These are phyloP conservation scores for Ogataea naganishii DNA, from an alignment of 805 yeast species.

Conservation along the genomic window DNA sequence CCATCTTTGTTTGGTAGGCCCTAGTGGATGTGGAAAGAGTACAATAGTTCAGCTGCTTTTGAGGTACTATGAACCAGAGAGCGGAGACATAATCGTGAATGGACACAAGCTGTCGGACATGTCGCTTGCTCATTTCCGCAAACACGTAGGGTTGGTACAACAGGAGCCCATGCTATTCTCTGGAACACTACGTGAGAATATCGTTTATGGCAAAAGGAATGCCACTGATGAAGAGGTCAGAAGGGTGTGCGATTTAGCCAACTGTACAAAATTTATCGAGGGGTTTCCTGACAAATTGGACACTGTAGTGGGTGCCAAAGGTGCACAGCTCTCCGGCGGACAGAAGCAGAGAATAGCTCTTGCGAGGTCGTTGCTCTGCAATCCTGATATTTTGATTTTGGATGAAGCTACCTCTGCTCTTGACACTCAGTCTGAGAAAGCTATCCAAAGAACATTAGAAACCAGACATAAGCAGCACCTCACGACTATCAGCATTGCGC, in stretches of 20 bases:
- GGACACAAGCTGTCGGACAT: constrained; percentile 52
- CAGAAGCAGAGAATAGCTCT: constrained; percentile 90
- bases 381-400: constrained; percentile 72
- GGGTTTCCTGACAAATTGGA: constrained; percentile 78
- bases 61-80: constrained; percentile 72
- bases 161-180: constrained; percentile 89
- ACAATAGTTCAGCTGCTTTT: constrained; percentile 73
- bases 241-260: constrained; percentile 60
- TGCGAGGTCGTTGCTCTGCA: constrained; percentile 74
- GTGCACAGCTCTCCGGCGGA: constrained; percentile 88
- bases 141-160: constrained; percentile 79
- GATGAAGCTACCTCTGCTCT: constrained; percentile 96
- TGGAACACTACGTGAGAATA: constrained; percentile 78
- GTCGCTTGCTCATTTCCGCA: constrained; percentile 65
- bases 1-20: constrained; percentile 90
- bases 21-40: constrained; percentile 95
- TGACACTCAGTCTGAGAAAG: constrained; percentile 81
- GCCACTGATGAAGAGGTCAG: constrained; percentile 52
- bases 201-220: constrained; percentile 63
- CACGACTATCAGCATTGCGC: constrained; percentile 87
- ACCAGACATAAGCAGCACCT: constrained; percentile 45
- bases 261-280: constrained; percentile 58
- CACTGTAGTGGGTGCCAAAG: constrained; percentile 80
- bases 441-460: constrained; percentile 66
- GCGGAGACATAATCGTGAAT: constrained; percentile 60